phyloP scores from a whole-genome alignment of 2,329 filamentous ascomycete genomes.

The Falciphora oryzae region DNA sequence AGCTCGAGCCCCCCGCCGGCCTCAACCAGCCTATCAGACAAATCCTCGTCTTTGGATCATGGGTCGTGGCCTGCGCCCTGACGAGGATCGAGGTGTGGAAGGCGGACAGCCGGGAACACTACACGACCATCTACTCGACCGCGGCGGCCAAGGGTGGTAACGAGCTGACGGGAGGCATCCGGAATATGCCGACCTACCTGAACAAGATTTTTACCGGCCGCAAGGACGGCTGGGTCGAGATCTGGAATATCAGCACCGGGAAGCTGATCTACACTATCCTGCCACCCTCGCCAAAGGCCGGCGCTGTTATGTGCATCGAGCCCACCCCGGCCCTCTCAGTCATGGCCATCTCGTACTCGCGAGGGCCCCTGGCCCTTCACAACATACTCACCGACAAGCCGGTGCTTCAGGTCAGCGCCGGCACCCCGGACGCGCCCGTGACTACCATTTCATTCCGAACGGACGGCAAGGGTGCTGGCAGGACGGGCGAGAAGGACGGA shows the following conservation, averaged over 20 bases:
- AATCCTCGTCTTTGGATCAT: conserved; percentile 79
- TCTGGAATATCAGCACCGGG: conserved; percentile 93
- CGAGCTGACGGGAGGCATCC: conserved; percentile 70
- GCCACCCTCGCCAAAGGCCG: conserved; percentile 65
- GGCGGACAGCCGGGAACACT: conserved; percentile 74
- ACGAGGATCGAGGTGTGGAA: conserved; percentile 89
- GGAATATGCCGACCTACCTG: conserved; percentile 87
- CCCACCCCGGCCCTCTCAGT: conserved; percentile 79
- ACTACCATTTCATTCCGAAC: conserved; percentile 86
- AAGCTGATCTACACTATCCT: conserved; percentile 89
- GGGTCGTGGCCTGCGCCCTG: conserved; percentile 75
- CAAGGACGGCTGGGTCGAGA: conserved; percentile 83
- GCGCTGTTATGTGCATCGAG: conserved; percentile 80
- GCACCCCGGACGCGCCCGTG: conserved; percentile 59
- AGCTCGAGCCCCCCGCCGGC: conserved; percentile 63
- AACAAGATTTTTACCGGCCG: conserved; percentile 94
- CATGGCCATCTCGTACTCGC: conserved; percentile 80
- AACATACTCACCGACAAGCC: conserved; percentile 75
- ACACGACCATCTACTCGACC: conserved; percentile 70
- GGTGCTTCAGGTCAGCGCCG: conserved; percentile 63
- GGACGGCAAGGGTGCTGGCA: conserved; percentile 80
- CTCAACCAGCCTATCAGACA: conserved; percentile 67
- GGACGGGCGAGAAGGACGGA: conserved; percentile 77
- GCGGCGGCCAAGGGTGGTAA: conserved; percentile 52
- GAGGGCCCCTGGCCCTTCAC: conserved; percentile 72